These are phyloP conservation scores for Grosmannia clavigera DNA, from an alignment of 2,329 filamentous ascomycete genomes.

Conservation along the genomic window DNA sequence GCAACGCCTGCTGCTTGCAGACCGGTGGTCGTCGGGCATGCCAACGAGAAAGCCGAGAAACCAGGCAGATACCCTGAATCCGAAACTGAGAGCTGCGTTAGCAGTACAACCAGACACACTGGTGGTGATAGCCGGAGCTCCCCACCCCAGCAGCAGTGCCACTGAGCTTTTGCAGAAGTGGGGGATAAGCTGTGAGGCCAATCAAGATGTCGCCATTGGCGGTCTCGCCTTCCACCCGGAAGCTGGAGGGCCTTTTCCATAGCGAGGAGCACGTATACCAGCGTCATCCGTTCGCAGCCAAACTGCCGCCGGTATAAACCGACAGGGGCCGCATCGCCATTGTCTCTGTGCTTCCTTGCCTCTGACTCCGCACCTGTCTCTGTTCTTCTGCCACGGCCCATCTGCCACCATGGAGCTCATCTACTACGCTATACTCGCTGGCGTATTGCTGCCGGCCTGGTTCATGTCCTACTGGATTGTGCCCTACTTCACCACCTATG, in stretches of 20 bases:
- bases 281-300: background rate
- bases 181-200: slow-evolving; percentile 4
- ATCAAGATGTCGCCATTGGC: background rate
- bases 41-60: too few relatives aligned
- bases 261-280: background rate
- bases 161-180: slow-evolving; percentile 2
- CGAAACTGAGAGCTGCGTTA: too few relatives aligned
- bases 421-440: slow-evolving; percentile 5
- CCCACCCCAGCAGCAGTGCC: background rate
- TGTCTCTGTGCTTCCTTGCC: background rate
- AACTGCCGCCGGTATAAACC: background rate
- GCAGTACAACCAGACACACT: too few relatives aligned
- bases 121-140: background rate
- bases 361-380: background rate
- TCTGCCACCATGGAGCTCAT: slow-evolving; percentile 3
- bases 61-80: too few relatives aligned
- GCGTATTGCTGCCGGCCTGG: slow-evolving; percentile 4
- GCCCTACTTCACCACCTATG: slow-evolving; percentile 9
- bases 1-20: background rate
- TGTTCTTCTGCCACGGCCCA: background rate
- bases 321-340: background rate
- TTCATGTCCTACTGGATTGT: slow-evolving; percentile 8
- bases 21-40: too few relatives aligned
- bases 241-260: background rate
- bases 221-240: background rate